Conservation (phyloP, 1,284 basidiomycete genomes). For the Erythrobasidium hasegawianum region DNA sequence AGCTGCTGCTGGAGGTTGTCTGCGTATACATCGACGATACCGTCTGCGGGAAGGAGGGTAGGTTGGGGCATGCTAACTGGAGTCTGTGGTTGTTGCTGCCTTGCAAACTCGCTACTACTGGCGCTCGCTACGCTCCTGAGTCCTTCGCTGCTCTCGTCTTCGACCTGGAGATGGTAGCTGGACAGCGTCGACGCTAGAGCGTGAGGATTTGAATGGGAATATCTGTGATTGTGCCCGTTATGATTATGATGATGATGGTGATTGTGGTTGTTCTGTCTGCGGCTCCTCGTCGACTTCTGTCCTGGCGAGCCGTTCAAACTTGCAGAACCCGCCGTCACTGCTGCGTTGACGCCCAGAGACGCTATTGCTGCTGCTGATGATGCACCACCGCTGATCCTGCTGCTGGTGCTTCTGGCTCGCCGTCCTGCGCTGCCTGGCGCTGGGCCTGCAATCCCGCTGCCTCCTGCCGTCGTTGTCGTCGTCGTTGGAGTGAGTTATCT, state of each 20-base stretch:
- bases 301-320: no score
- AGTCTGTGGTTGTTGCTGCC: background rate
- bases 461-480: constrained; percentile 3
- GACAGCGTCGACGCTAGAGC: background rate
- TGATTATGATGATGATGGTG: constrained; percentile 4
- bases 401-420: no score
- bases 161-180: constrained; percentile 7
- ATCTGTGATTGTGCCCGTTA: background rate
- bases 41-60: constrained; percentile 1
- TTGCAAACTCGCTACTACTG: constrained; percentile 2
- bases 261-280: background rate
- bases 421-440: no score
- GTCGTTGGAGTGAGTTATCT: background rate
- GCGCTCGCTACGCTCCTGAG: constrained; percentile 2
- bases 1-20: constrained; percentile 91
- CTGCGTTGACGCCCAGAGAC: no score
- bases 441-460: background rate
- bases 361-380: constrained; percentile 4
- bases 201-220: background rate
- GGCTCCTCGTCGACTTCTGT: background rate
- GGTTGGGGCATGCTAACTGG: constrained; percentile 8
- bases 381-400: background rate
- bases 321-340: background rate
- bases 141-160: constrained; percentile 12
- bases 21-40: constrained; percentile 74